phyloP scores from a whole-genome alignment of 768 basidiomycete species.

The Rhizopogon vinicolor region DNA sequence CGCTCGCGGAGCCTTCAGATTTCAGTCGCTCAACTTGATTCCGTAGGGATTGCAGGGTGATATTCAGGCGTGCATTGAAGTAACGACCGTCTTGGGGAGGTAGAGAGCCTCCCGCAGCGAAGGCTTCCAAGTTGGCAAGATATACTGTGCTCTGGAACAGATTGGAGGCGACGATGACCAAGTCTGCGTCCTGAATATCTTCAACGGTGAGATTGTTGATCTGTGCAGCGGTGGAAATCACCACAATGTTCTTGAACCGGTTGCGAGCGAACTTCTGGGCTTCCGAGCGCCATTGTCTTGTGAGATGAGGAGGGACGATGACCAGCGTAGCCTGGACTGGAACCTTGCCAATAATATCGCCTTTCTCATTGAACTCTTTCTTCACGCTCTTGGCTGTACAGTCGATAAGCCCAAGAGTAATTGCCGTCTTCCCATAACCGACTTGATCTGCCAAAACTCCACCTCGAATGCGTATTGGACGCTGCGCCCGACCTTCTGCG shows the following conservation, averaged over 20 bases:
- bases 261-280: slow-evolving; percentile 68
- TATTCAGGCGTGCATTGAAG: slow-evolving; percentile 79
- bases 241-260: slow-evolving; percentile 45
- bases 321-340: slow-evolving; percentile 76
- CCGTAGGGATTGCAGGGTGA: slow-evolving; percentile 51
- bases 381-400: slow-evolving; percentile 53
- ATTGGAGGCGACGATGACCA: slow-evolving; percentile 81
- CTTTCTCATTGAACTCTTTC: slow-evolving; percentile 52
- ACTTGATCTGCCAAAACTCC: slow-evolving; percentile 96
- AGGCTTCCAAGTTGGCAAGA: slow-evolving; percentile 65
- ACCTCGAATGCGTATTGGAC: slow-evolving; percentile 72
- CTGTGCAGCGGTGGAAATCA: slow-evolving; percentile 63
- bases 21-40: slow-evolving; percentile 66
- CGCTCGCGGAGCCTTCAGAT: slow-evolving; percentile 57
- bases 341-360: slow-evolving; percentile 55
- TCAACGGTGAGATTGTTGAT: slow-evolving; percentile 72
- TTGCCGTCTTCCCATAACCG: slow-evolving; percentile 96
- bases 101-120: slow-evolving; percentile 64
- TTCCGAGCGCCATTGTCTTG: slow-evolving; percentile 87
- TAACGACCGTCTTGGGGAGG: slow-evolving; percentile 82
- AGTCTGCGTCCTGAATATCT: slow-evolving; percentile 75
- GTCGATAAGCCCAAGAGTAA: slow-evolving; percentile 86
- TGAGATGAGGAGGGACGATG: slow-evolving; percentile 87
- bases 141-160: slow-evolving; percentile 80
- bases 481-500: slow-evolving; percentile 85